Evolutionary conservation across 805 yeast species (phyloP), one percentile per base, ranked within the genome.

Genomic region (Blastobotrys chiropterorum): DNA sequence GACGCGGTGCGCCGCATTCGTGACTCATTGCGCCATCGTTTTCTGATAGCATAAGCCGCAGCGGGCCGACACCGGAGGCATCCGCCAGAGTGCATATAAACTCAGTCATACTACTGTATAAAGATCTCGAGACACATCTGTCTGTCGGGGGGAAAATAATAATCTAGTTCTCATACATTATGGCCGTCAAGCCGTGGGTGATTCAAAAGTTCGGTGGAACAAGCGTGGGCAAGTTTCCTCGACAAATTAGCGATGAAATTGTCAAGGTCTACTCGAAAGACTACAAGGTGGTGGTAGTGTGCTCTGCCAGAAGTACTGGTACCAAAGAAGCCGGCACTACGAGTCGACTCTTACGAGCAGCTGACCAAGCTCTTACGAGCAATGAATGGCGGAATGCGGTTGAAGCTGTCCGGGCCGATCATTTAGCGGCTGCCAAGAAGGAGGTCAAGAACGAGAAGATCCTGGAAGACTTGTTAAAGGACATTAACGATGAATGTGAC

Each of bases 141-240:
- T n/a, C n/a, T n/a, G n/a, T n/a, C n/a, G n/a, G n/a, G n/a, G n/a
- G n/a, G n/a, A n/a, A n/a, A n/a, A n/a, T n/a, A n/a, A n/a, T n/a
- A n/a, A n/a, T n/a, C n/a, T n/a, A n/a, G n/a, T n/a, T n/a, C n/a
- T n/a, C n/a, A n/a, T n/a, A 26, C 34, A 26, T 5, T 11, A 26
- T 26, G 17, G 31, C 43, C 19, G 57, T 49, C n/a, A 62, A 61
- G 39, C 69, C 47, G 15, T 85, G 92, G 90, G 68, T 86, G 2
- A 86, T 94, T 4, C 99, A 94, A 68, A 94, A 94, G 69, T 94
- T 88, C 63, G 99, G 99, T 47, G 99, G 99, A 50, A 94, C 99
- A 14, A 83, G 94, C 46, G 97, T 94, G 31, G 99, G 99, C 19
- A 94, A 94, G 67, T 90, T 94, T 68, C 87, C 97, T 7, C 82